Percentiles rank a stretch among this genome's conserved stretches.
These are phyloP conservation scores for Globisporangium cederbergense DNA, from an alignment of 352 stramenopile species.

Conservation along the genomic window DNA sequence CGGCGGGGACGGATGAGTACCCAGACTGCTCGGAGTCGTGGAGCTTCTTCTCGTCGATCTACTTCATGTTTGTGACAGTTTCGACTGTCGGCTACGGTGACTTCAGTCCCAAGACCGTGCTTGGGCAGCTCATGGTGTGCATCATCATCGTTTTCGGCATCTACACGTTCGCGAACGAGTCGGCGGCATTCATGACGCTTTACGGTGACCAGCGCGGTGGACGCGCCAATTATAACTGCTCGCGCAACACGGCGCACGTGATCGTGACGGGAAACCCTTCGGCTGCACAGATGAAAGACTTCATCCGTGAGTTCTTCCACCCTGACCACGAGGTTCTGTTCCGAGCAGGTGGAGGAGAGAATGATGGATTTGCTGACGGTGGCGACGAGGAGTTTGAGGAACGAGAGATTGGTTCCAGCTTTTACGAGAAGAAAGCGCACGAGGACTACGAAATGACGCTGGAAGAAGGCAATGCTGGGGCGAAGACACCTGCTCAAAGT, in stretches of 20 bases:
- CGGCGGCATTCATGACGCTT: constrained; percentile 69
- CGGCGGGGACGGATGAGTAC: constrained; percentile 41
- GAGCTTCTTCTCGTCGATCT: constrained; percentile 87
- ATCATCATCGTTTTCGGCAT: constrained; percentile 86
- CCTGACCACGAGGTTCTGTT: constrained; percentile 67
- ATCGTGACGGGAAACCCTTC: constrained; percentile 85
- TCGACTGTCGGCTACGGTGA: constrained; percentile 86
- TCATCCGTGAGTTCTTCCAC: constrained; percentile 88
- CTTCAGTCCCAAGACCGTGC: constrained; percentile 81
- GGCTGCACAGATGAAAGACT: constrained; percentile 75
- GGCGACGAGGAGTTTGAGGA: constrained; percentile 13
- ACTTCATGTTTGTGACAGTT: constrained; percentile 89
- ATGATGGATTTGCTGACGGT: constrained; percentile 13
- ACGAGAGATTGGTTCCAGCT: constrained; percentile 1
- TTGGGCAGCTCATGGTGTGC: constrained; percentile 73
- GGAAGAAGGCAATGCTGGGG: constrained; percentile 13
- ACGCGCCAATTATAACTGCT: constrained; percentile 55
- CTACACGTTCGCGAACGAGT: constrained; percentile 86
- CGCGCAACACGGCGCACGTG: constrained; percentile 72
- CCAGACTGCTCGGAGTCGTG: constrained; percentile 71
- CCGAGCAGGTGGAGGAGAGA: constrained; percentile 12
- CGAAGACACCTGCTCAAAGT: background rate
- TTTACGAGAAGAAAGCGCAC: background rate
- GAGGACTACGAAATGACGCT: constrained; percentile 1
- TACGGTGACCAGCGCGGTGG: constrained; percentile 66